These are phyloP conservation scores for Graphilbum ipis-grandicollis DNA, from an alignment of 2,329 filamentous ascomycete species.

Conservation along the genomic window DNA sequence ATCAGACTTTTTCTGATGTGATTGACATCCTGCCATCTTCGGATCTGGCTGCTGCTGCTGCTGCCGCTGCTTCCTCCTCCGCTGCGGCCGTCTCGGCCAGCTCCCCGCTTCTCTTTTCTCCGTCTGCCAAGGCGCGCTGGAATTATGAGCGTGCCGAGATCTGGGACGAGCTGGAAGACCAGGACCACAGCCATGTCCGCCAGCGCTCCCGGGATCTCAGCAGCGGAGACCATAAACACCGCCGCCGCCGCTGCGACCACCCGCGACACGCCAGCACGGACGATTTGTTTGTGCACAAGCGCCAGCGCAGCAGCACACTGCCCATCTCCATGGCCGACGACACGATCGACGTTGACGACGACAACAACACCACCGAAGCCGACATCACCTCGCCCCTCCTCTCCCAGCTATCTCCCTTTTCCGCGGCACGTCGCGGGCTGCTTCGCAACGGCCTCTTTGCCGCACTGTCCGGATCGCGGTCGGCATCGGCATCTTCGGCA, in stretches of 20 bases:
- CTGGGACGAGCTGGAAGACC: constrained; percentile 76
- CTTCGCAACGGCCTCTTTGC: constrained; percentile 11
- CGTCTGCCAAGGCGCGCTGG: constrained; percentile 28
- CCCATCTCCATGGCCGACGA: constrained; percentile 19
- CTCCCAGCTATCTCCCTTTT: constrained; percentile 12
- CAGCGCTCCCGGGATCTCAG: constrained; percentile 10
- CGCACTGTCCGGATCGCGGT: constrained; percentile 4
- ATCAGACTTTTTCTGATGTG: constrained; percentile 28
- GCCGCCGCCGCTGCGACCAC: constrained; percentile 12
- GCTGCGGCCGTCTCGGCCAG: background rate
- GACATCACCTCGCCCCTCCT: no score
- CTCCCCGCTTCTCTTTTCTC: background rate
- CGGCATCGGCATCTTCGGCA: background rate
- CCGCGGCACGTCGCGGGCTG: constrained; percentile 15
- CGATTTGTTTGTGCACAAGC: constrained; percentile 15
- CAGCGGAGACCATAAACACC: no score
- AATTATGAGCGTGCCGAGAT: constrained; percentile 56
- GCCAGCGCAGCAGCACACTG: constrained; percentile 31
- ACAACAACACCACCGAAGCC: no score
- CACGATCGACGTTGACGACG: no score
- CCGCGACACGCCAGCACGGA: no score
- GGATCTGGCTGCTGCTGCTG: background rate
- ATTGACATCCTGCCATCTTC: background rate
- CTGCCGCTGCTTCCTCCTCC: background rate
- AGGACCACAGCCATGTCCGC: constrained; percentile 33